Conservation (phyloP, 2,329 filamentous ascomycete genomes). For the Fusarium sp. region DNA sequence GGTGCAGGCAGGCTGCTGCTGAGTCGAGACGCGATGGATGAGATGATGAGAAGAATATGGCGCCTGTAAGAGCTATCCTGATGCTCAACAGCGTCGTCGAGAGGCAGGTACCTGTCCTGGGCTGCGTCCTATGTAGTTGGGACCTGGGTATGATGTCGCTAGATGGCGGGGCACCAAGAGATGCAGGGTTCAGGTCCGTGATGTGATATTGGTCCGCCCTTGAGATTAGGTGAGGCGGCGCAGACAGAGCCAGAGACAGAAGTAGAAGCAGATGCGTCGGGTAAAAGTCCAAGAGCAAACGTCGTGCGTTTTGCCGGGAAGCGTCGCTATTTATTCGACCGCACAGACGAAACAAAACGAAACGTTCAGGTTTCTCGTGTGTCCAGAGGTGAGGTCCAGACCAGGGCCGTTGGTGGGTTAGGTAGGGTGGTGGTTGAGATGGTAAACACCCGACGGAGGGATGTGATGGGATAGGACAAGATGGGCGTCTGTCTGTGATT, state of each 20-base stretch:
- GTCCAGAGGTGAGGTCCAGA: neutral
- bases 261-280: neutral
- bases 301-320: conserved; percentile 8
- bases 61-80: neutral
- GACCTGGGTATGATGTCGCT: neutral
- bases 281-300: neutral
- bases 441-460: conserved; percentile 11
- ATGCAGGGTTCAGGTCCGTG: conserved; percentile 38
- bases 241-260: neutral
- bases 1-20: neutral
- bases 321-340: conserved; percentile 26
- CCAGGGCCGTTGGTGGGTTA: neutral
- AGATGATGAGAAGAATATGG: conserved; percentile 1
- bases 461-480: conserved; percentile 14
- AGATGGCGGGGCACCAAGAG: conserved; percentile 23
- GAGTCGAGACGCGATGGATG: conserved; percentile 10
- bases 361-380: conserved; percentile 4
- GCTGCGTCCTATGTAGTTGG: conserved; percentile 20
- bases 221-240: conserved; percentile 28
- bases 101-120: neutral
- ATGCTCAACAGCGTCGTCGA: conserved; percentile 4
- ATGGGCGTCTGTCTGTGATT: conserved; percentile 24
- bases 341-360: conserved; percentile 13
- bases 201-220: conserved; percentile 27
- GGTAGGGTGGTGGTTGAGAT: conserved; percentile 4